A percentile compares a stretch with the other conserved stretches of the same genome.
Evolutionary conservation across 176 grass and related monocot species (phyloP).

Genomic region (Tillandsia leiboldiana): DNA sequence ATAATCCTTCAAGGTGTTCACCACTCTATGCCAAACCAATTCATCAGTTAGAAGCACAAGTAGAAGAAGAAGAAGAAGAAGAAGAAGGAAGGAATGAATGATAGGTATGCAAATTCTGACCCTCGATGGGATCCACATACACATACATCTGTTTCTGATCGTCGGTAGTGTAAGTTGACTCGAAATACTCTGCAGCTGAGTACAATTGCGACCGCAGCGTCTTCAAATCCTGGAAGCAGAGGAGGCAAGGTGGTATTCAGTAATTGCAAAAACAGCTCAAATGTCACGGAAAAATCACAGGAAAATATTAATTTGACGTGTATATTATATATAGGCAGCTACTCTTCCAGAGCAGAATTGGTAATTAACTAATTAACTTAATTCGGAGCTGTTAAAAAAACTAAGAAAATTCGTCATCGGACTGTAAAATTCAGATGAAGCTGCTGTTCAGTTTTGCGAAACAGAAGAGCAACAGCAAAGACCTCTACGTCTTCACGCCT

Average conservation of each 20-base stretch:
- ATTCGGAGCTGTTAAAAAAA: too few species aligned
- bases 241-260: background rate
- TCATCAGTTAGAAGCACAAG: background rate
- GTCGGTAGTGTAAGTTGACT: conserved; percentile 51
- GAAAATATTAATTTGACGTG: too few species aligned
- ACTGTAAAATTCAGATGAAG: conserved; percentile 1
- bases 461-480: background rate
- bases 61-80: conserved; percentile 3
- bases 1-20: conserved; percentile 54
- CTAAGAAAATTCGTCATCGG: background rate
- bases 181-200: conserved; percentile 80
- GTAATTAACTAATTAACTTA: too few species aligned
- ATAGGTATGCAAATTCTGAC: conserved; percentile 7
- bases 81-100: conserved; percentile 4
- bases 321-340: too few species aligned
- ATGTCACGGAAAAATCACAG: too few species aligned
- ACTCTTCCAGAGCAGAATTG: too few species aligned
- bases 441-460: background rate
- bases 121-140: background rate
- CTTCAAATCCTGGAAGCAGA: conserved; percentile 53
- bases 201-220: conserved; percentile 60
- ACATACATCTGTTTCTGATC: conserved; percentile 35
- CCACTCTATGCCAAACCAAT: conserved; percentile 32
- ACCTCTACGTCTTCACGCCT: too few species aligned
- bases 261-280: too few species aligned